phyloP scores from a whole-genome alignment of 1,139 yeast genomes.

The Pichia sp. region DNA sequence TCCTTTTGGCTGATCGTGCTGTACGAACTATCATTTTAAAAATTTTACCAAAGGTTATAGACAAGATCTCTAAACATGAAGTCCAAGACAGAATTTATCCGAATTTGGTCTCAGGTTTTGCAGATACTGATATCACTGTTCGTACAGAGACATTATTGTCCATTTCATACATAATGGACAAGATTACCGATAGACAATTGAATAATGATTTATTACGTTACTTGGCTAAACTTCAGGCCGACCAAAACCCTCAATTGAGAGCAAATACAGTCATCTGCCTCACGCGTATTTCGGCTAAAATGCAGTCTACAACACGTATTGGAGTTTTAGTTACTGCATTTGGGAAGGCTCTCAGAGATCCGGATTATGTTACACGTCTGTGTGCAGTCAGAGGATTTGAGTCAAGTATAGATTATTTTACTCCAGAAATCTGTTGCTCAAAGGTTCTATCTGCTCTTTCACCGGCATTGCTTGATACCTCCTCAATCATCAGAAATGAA shows the following conservation, averaged over 20 bases:
- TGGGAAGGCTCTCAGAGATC: slow-evolving; percentile 76
- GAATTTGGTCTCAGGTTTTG: slow-evolving; percentile 69
- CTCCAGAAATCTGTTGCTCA: slow-evolving; percentile 73
- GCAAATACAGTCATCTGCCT: slow-evolving; percentile 80
- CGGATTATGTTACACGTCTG: slow-evolving; percentile 70
- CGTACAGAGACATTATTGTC: slow-evolving; percentile 79
- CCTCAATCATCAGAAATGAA: slow-evolving; percentile 62
- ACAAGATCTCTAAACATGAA: slow-evolving; percentile 51
- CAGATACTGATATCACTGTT: slow-evolving; percentile 76
- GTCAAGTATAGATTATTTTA: slow-evolving; percentile 58
- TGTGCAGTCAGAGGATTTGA: slow-evolving; percentile 77
- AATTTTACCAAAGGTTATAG: slow-evolving; percentile 54
- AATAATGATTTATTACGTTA: slow-evolving; percentile 80
- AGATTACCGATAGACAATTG: slow-evolving; percentile 72
- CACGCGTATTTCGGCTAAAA: slow-evolving; percentile 61
- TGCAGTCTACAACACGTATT: slow-evolving; percentile 56
- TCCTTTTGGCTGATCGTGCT: slow-evolving; percentile 67
- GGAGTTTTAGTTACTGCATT: slow-evolving; percentile 85
- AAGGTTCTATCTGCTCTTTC: slow-evolving; percentile 85
- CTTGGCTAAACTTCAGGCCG: slow-evolving; percentile 85
- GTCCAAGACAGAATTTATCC: slow-evolving; percentile 69
- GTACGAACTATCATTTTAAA: slow-evolving; percentile 67
- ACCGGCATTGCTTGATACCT: slow-evolving; percentile 73
- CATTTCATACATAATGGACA: slow-evolving; percentile 58
- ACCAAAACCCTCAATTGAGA: slow-evolving; percentile 75